These are phyloP conservation scores for Diutina mesorugosa DNA, from an alignment of 1,139 yeast genomes.

Conservation along the genomic window DNA sequence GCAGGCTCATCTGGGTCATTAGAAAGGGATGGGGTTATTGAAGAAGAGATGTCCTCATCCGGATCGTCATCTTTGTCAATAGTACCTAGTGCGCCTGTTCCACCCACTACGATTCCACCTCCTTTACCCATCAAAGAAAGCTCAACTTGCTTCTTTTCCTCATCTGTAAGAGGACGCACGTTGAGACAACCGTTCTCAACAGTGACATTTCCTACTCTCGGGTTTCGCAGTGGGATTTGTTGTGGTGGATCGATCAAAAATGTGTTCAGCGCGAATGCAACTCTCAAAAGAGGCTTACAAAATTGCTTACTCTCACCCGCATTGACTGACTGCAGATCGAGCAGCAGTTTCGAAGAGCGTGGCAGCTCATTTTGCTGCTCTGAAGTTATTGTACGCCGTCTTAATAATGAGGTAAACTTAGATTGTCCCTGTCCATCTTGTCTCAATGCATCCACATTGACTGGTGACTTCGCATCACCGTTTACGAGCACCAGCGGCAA, in stretches of 20 bases:
- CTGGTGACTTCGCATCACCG: background rate
- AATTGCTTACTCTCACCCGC: background rate
- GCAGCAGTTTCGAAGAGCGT: background rate
- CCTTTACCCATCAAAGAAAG: conserved; percentile 40
- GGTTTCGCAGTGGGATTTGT: conserved; percentile 51
- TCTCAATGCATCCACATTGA: background rate
- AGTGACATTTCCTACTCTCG: conserved; percentile 64
- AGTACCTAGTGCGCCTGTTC: conserved; percentile 27
- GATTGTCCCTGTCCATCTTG: background rate
- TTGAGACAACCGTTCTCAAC: conserved; percentile 47
- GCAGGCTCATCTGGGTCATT: conserved; percentile 24
- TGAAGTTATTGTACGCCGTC: background rate
- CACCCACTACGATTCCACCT: conserved; percentile 54
- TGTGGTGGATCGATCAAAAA: conserved; percentile 66
- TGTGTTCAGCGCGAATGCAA: conserved; percentile 61
- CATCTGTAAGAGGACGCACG: conserved; percentile 50
- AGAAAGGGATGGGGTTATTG: conserved; percentile 10
- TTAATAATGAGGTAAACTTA: background rate
- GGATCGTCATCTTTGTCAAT: conserved; percentile 5
- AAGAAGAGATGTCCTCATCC: conserved; percentile 7
- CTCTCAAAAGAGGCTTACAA: conserved; percentile 36
- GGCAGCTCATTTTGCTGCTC: background rate
- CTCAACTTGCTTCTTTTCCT: conserved; percentile 31
- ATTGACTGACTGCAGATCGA: background rate
- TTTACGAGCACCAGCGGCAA: conserved; percentile 1